Conservation (phyloP, 2,329 filamentous ascomycete species). For the Colletotrichum sp. region DNA sequence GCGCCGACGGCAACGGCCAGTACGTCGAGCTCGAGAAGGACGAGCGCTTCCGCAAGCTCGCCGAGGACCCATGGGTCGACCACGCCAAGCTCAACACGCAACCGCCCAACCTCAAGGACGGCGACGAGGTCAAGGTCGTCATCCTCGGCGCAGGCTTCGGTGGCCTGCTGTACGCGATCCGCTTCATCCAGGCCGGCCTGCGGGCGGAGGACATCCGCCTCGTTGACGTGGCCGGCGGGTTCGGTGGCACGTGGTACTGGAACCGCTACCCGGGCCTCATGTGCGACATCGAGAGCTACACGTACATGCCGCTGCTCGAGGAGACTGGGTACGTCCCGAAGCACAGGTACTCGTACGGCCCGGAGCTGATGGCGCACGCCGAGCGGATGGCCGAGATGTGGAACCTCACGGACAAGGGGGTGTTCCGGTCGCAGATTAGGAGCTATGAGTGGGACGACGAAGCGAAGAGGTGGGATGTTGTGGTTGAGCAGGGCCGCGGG, state of each 20-base stretch:
- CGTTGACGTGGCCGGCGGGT: slow-evolving; percentile 46
- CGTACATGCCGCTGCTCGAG: slow-evolving; percentile 66
- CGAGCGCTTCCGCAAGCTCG: slow-evolving; percentile 28
- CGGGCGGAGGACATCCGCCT: slow-evolving; percentile 41
- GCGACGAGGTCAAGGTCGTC: slow-evolving; percentile 31
- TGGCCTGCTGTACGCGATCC: slow-evolving; percentile 35
- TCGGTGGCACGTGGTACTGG: slow-evolving; percentile 59
- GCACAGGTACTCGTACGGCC: slow-evolving; percentile 48
- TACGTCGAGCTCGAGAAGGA: slow-evolving; percentile 32
- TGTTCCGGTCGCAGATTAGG: slow-evolving; percentile 48
- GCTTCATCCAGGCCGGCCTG: slow-evolving; percentile 28
- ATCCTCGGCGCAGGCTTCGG: slow-evolving; percentile 41
- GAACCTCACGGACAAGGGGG: slow-evolving; percentile 35
- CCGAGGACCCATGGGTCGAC: slow-evolving; percentile 39
- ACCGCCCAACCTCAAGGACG: slow-evolving; percentile 26
- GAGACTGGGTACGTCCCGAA: slow-evolving; percentile 65
- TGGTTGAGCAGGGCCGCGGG: slow-evolving; percentile 28
- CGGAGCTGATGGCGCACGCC: slow-evolving; percentile 48
- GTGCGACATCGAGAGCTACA: slow-evolving; percentile 65
- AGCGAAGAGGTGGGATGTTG: slow-evolving; percentile 25
- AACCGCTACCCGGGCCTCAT: slow-evolving; percentile 54
- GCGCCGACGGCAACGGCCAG: slow-evolving; percentile 35
- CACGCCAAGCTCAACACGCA: slow-evolving; percentile 33
- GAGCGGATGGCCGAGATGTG: slow-evolving; percentile 47
- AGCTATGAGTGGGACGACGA: slow-evolving; percentile 52